Conservation (phyloP, 1,284 basidiomycete genomes). For the Austroboletus novae-zelandiae region DNA sequence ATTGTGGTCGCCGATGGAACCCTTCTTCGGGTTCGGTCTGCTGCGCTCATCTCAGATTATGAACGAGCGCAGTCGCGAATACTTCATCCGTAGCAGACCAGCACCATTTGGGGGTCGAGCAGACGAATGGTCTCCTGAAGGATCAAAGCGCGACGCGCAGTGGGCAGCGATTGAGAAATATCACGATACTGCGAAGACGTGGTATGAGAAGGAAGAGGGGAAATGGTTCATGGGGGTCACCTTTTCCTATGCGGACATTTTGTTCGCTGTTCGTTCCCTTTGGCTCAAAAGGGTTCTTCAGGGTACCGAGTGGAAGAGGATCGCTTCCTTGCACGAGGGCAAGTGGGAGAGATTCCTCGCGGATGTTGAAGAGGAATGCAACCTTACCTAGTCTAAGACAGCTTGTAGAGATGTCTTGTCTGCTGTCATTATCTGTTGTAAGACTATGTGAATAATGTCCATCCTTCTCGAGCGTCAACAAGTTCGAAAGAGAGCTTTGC, state of each 20-base stretch:
- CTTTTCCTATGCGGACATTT: conserved; percentile 32
- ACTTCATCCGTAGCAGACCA: conserved; percentile 9
- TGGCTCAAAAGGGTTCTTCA: conserved; percentile 18
- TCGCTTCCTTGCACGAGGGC: conserved; percentile 22
- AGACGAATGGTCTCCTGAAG: conserved; percentile 26
- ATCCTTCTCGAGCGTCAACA: too few relatives aligned
- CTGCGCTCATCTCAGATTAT: conserved; percentile 17
- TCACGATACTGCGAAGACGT: conserved; percentile 10
- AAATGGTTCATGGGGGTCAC: conserved; percentile 27
- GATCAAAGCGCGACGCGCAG: conserved; percentile 20
- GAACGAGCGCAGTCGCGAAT: conserved; percentile 22
- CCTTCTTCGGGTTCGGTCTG: conserved; percentile 5
- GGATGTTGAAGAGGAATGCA: conserved; percentile 25
- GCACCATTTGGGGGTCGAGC: background rate
- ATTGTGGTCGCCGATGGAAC: background rate
- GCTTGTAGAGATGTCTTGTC: too few relatives aligned
- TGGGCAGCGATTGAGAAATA: conserved; percentile 18
- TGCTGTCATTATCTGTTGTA: too few relatives aligned
- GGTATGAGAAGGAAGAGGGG: conserved; percentile 17
- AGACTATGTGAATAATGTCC: too few relatives aligned
- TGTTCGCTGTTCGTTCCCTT: conserved; percentile 11
- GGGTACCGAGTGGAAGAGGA: conserved; percentile 25
- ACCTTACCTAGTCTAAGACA: conserved; percentile 5
- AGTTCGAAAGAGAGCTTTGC: too few relatives aligned
- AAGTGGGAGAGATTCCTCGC: conserved; percentile 24